Percentiles rank a stretch among this genome's conserved stretches.
Evolutionary conservation across 139 green algal species (phyloP).

Genomic region (Dunaliella sp.): DNA sequence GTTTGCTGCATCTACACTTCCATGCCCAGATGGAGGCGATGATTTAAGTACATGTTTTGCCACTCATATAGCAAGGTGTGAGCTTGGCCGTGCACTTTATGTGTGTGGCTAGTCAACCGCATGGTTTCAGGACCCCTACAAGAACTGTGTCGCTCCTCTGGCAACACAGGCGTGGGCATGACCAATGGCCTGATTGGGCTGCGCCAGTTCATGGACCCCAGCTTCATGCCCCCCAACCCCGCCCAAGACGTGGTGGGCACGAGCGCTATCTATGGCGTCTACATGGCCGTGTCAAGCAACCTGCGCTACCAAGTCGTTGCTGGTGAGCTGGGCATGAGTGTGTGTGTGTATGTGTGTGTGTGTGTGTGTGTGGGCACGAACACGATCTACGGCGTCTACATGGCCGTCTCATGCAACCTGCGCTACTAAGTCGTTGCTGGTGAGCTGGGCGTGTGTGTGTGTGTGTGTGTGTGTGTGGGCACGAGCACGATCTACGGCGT

Average conservation of each 20-base stretch:
- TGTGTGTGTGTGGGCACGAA: slow-evolving; percentile 74
- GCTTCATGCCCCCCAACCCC: slow-evolving; percentile 59
- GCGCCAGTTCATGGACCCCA: slow-evolving; percentile 70
- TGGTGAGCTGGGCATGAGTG: neutral
- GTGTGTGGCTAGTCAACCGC: too few relatives aligned
- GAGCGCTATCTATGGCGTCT: slow-evolving; percentile 83
- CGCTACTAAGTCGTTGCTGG: too few relatives aligned
- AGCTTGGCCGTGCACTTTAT: too few relatives aligned
- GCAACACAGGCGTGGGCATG: slow-evolving; percentile 81
- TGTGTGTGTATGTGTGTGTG: neutral
- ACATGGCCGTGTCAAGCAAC: slow-evolving; percentile 94
- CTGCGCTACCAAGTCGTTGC: slow-evolving; percentile 67
- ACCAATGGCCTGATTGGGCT: slow-evolving; percentile 82
- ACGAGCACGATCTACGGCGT: slow-evolving; percentile 84
- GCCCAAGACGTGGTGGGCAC: slow-evolving; percentile 80
- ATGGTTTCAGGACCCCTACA: too few relatives aligned
- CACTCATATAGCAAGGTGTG: too few relatives aligned
- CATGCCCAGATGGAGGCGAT: too few relatives aligned
- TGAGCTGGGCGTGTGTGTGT: neutral
- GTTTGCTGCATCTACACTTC: too few relatives aligned
- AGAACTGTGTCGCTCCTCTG: too few relatives aligned
- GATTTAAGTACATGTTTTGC: too few relatives aligned
- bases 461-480: slow-evolving; percentile 27
- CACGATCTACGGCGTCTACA: too few relatives aligned
- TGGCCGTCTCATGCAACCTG: too few relatives aligned